Evolutionary conservation across 2,329 filamentous ascomycete species (phyloP).

Genomic region (Penicillium sp.): DNA sequence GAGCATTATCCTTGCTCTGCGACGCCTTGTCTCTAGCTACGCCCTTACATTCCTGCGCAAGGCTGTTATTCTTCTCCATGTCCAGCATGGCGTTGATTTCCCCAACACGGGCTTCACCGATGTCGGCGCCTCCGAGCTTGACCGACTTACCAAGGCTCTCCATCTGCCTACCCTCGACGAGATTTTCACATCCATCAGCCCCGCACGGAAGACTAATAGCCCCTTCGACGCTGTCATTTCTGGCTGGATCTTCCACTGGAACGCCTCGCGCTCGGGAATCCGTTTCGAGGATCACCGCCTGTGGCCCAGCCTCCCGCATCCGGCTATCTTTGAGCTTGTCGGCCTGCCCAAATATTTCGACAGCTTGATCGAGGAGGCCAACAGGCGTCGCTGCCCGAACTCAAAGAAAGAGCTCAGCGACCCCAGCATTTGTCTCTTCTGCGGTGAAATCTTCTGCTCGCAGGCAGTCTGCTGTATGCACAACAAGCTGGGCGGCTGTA

Average conservation of each 20-base stretch:
- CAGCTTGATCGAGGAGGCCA: slow-evolving; percentile 86
- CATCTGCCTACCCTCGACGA: slow-evolving; percentile 77
- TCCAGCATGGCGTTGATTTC: slow-evolving; percentile 87
- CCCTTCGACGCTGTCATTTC: slow-evolving; percentile 54
- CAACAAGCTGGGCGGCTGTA: slow-evolving; percentile 77
- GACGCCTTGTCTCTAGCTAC: slow-evolving; percentile 68
- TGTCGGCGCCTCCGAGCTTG: slow-evolving; percentile 73
- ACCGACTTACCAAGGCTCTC: slow-evolving; percentile 75
- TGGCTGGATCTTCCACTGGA: slow-evolving; percentile 70
- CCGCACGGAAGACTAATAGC: slow-evolving; percentile 41
- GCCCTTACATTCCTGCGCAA: slow-evolving; percentile 91
- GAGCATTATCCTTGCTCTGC: slow-evolving; percentile 35
- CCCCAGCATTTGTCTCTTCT: slow-evolving; percentile 89
- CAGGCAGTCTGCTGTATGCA: slow-evolving; percentile 86
- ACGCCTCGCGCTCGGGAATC: slow-evolving; percentile 35
- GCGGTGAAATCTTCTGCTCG: slow-evolving; percentile 93
- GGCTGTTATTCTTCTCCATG: slow-evolving; percentile 76
- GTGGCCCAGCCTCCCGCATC: slow-evolving; percentile 67
- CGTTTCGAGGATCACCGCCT: slow-evolving; percentile 37
- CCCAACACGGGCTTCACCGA: slow-evolving; percentile 66
- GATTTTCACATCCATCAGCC: slow-evolving; percentile 65
- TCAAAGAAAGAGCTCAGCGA: slow-evolving; percentile 91
- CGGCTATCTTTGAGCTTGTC: slow-evolving; percentile 89
- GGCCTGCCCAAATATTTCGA: slow-evolving; percentile 92
- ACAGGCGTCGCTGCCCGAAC: slow-evolving; percentile 78